A percentile compares a stretch with the other conserved stretches of the same genome.
These are phyloP conservation scores for Massariosphaeria phaeospora DNA, from an alignment of 495 filamentous ascomycete species.

Conservation along the genomic window DNA sequence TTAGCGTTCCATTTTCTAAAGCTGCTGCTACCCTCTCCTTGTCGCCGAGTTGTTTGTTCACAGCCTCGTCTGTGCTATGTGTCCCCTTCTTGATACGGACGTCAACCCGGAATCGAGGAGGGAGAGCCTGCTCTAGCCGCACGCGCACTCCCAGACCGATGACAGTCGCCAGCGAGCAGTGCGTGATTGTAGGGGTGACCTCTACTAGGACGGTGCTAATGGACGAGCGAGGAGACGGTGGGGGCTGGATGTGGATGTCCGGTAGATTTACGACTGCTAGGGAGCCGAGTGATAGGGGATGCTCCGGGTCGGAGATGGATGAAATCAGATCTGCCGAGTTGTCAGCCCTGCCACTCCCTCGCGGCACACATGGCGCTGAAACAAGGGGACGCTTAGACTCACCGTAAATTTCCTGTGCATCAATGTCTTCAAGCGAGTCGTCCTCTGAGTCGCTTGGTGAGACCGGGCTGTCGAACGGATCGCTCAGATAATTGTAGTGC, in stretches of 20 bases:
- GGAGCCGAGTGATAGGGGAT: conserved; percentile 86
- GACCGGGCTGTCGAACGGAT: conserved; percentile 47
- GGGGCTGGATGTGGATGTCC: conserved; percentile 74
- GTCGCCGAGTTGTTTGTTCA: conserved; percentile 92
- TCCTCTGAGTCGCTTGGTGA: conserved; percentile 57
- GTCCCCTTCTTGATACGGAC: conserved; percentile 92
- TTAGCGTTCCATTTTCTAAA: conserved; percentile 85
- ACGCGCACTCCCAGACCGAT: conserved; percentile 93
- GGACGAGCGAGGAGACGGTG: conserved; percentile 39
- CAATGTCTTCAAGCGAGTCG: conserved; percentile 69
- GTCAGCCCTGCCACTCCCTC: conserved; percentile 18
- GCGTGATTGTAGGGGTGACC: conserved; percentile 95
- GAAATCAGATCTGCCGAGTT: conserved; percentile 72
- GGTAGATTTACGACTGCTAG: conserved; percentile 89
- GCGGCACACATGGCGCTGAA: not conserved
- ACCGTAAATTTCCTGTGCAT: conserved; percentile 97
- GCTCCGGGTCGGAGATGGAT: conserved; percentile 91
- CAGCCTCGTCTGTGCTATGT: conserved; percentile 89
- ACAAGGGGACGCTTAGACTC: conserved; percentile 33
- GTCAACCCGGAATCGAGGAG: conserved; percentile 88
- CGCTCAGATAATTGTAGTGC: conserved; percentile 48
- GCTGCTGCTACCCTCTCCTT: conserved; percentile 96
- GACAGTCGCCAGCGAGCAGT: conserved; percentile 92
- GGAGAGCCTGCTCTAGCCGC: conserved; percentile 81
- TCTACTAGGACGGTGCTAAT: conserved; percentile 59